Base-by-base conservation (phyloP, 2,329 filamentous ascomycete species). In the Tolypocladium nubicola region DNA sequence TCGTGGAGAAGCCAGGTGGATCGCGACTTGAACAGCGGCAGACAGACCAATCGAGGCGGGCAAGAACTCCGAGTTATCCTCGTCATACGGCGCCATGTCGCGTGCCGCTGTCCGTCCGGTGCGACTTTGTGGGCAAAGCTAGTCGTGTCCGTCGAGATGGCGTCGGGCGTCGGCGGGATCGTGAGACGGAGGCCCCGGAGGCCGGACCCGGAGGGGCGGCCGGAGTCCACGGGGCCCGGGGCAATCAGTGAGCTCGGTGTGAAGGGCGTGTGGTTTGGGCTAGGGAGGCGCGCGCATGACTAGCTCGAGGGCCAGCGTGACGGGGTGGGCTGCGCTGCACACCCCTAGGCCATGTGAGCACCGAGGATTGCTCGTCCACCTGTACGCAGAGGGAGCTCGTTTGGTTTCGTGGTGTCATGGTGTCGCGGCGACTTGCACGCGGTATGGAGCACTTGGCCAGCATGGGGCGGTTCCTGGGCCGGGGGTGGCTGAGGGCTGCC, bases 181-280 rank as follows among this genome's bases (percentile, higher is more conserved):
- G 49, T 40, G 30, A 43, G 23, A 40, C 50, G 54, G 50, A 38
- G 45, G 35, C 30, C 40, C 35, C 56, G 49, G 58, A 26, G 41
- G 35, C 30, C 56, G 56, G 43, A 37, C 11, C 50, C 57, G 55
- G n/a, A 57, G 4, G 43, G 30, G 39, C 21, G 30, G 39, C 33
- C 58, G 58, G 58, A 54, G 54, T 55, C 58, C 58, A 58, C 56
- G 58, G 58, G 52, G 10, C 56, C 58, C 58, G 58, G 56, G 30
- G 19, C 47, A 35, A n/a, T 14, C 30, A 30, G 30, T n/a, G 47
- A 7, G 5, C 43, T 5, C 14, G 38, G 6, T 38, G 37, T 43
- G n/a, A 23, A 9, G 40, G 40, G n/a, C 1, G 45, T 21, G 43
- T 13, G 10, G 23, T 16, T 30, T 30, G 23, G 23, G 45, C 30